Conservation (phyloP, 768 basidiomycete genomes). For the Tephrocybe sp. region DNA sequence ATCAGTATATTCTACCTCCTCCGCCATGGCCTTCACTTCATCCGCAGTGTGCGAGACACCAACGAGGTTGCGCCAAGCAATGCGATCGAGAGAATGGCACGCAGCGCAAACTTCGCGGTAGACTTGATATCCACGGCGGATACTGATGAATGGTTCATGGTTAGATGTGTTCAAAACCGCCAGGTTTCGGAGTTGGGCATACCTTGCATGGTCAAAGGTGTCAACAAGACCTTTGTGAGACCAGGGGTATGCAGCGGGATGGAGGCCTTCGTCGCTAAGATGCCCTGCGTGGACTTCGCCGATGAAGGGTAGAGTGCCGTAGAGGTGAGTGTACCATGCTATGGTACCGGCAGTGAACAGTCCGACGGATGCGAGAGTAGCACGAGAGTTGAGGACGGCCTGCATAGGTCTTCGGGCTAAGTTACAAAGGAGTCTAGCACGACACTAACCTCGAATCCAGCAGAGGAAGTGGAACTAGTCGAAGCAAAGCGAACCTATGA, state of each 20-base stretch:
- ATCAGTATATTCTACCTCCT: slow-evolving; percentile 95
- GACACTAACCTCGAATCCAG: slow-evolving; percentile 63
- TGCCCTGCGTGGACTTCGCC: slow-evolving; percentile 92
- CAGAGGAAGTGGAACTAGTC: slow-evolving; percentile 53
- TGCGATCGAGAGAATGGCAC: slow-evolving; percentile 98
- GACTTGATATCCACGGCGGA: slow-evolving; percentile 94
- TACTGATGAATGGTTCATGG: slow-evolving; percentile 46
- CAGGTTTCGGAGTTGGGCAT: slow-evolving; percentile 33
- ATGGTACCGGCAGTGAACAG: slow-evolving; percentile 83
- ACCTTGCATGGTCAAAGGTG: slow-evolving; percentile 97
- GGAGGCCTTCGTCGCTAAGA: slow-evolving; percentile 91
- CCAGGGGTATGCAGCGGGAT: slow-evolving; percentile 87
- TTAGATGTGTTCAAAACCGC: slow-evolving; percentile 3
- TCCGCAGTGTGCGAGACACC: slow-evolving; percentile 96
- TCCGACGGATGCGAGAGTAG: slow-evolving; percentile 73
- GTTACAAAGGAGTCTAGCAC: background rate
- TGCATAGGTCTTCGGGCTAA: slow-evolving; percentile 24
- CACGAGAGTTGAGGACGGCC: slow-evolving; percentile 70
- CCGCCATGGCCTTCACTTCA: slow-evolving; percentile 88
- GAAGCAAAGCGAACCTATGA: slow-evolving; percentile 73
- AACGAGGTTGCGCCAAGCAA: slow-evolving; percentile 99
- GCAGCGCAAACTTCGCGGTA: slow-evolving; percentile 99
- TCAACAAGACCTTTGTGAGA: slow-evolving; percentile 85
- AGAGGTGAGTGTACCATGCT: slow-evolving; percentile 96
- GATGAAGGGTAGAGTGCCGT: slow-evolving; percentile 86